These are phyloP conservation scores for Triglochin maritima DNA, from an alignment of 106 monocot genomes.

Conservation along the genomic window DNA sequence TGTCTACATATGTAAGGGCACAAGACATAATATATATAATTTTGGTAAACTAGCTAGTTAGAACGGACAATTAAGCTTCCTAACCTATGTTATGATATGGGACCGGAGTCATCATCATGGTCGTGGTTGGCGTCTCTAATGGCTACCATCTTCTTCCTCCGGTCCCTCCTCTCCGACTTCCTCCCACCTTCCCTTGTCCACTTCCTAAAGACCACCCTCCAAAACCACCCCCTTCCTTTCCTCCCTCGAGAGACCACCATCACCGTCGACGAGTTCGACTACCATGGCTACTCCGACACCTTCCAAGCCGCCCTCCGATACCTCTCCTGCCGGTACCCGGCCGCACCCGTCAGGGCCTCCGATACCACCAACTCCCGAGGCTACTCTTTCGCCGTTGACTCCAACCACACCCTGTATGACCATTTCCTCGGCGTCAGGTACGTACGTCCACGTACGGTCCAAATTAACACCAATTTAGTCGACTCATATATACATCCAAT, in stretches of 20 bases:
- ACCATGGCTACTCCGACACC: conserved; percentile 18
- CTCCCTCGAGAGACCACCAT: neutral
- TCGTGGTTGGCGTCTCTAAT: conserved; percentile 4
- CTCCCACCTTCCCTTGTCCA: conserved; percentile 3
- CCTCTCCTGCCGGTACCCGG: neutral
- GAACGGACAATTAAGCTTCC: too few relatives aligned
- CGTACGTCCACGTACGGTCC: neutral
- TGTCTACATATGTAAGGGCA: too few relatives aligned
- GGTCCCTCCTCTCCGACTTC: neutral
- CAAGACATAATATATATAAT: too few relatives aligned
- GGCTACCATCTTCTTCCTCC: conserved; percentile 10
- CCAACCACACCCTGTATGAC: conserved; percentile 11
- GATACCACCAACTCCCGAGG: conserved; percentile 6
- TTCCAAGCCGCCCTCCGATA: conserved; percentile 9
- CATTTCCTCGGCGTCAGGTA: neutral
- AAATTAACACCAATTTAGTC: neutral
- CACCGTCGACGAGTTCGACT: conserved; percentile 18
- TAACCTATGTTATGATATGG: too few relatives aligned
- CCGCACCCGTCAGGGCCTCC: conserved; percentile 5
- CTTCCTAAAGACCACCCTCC: neutral
- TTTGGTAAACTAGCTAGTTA: too few relatives aligned
- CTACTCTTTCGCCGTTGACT: conserved; percentile 11
- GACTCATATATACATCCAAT: neutral
- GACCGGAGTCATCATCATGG: neutral
- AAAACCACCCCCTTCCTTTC: neutral